Base-by-base conservation (phyloP, 345 rosid species). In the Populus pruinosa region DNA sequence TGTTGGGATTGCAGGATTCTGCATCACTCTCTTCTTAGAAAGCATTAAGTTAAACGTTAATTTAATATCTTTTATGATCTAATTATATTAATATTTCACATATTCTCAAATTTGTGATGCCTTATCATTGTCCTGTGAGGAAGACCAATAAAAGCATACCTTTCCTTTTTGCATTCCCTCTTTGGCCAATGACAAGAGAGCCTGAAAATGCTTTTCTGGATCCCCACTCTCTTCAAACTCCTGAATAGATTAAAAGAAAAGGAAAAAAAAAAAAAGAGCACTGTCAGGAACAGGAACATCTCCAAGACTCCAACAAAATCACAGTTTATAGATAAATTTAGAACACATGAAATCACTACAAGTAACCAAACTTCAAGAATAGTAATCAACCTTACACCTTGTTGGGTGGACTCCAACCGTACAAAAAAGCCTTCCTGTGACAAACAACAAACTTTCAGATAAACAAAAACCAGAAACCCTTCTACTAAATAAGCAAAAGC, bases 351-450 rank as follows among this genome's bases (percentile, higher is more conserved):
- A 49, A 71, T 59, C 6, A 41, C 29, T 25, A 72, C 20, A 69
- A 43, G 64, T 9, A 71, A 78, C n/a, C 44, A 72, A 55, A 65
- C n/a, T 50, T 38, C 23, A 20, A 29, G 75, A 79, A 82, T 20
- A 74, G 63, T 20, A 73, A 35, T 72, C 63, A 14, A 91, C 99
- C 90, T 81, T 91, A 89, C 99, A 93, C 82, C 98, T 90, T n/a
- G 98, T 96, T 4, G 97, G 99, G 84, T 96, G 99, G 70, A 93
- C 98, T 1, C 99, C 98, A 41, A 96, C 97, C 0, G 99, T 93
- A 68, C 98, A 93, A 64, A 91, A 96, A 70, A 93, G 90, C 87
- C 99, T 89, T 25, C 94, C 98, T 95, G 87, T 23, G 73, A 59
- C 67, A 81, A 73, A 76, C 36, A 73, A 53, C 20, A 63, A 47